phyloP scores from a whole-genome alignment of 768 basidiomycete genomes.

The Neoboletus magnificus region DNA sequence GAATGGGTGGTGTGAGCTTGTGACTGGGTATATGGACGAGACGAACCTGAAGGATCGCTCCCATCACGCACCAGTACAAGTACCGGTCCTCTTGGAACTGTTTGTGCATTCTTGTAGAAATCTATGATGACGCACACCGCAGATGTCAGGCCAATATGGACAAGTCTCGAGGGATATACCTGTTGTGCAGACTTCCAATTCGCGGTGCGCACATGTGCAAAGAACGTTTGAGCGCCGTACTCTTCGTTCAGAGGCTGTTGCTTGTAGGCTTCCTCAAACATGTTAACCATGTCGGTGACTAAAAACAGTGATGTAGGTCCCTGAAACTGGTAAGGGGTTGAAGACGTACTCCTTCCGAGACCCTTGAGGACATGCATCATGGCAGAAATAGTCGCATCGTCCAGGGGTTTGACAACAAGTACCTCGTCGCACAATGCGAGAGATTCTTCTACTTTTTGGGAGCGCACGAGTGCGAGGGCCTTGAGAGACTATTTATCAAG shows the following conservation, averaged over 20 bases:
- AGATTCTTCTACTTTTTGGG: constrained; percentile 84
- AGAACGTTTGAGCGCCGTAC: constrained; percentile 79
- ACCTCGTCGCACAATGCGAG: constrained; percentile 78
- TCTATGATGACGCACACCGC: constrained; percentile 36
- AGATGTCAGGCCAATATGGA: not conserved
- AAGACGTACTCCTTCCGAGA: constrained; percentile 59
- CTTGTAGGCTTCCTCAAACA: constrained; percentile 87
- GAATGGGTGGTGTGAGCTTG: constrained; percentile 7
- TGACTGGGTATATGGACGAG: not conserved
- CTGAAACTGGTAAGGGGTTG: not conserved
- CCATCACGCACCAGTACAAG: constrained; percentile 79
- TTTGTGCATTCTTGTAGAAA: constrained; percentile 79
- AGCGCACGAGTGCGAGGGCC: constrained; percentile 78
- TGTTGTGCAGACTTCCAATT: constrained; percentile 88
- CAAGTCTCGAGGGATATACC: constrained; percentile 37
- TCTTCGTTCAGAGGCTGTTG: constrained; percentile 80
- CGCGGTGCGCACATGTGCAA: constrained; percentile 73
- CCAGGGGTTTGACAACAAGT: constrained; percentile 64
- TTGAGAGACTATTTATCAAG: constrained; percentile 62
- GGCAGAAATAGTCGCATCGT: constrained; percentile 70
- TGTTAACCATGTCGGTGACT: constrained; percentile 77
- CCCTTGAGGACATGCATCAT: constrained; percentile 83
- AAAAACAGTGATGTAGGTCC: not conserved
- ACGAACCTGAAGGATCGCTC: constrained; percentile 72
- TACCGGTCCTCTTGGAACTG: constrained; percentile 80